These are phyloP conservation scores for Aspergillus tubingensis DNA, from an alignment of 2,329 filamentous ascomycete species.

Conservation along the genomic window DNA sequence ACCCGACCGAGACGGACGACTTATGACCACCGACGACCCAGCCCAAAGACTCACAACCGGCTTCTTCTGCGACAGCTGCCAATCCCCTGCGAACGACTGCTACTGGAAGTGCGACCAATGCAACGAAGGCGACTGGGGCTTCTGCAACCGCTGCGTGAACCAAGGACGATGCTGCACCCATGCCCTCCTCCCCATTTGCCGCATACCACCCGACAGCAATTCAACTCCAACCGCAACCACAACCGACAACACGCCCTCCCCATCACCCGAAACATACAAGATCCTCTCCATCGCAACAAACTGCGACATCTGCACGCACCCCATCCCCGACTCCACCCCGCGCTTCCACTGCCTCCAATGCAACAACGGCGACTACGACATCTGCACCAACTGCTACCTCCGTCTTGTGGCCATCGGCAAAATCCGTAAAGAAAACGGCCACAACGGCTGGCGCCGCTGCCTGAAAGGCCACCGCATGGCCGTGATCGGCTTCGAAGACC, in stretches of 20 bases:
- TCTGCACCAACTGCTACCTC: slow-evolving; percentile 77
- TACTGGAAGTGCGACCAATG: slow-evolving; percentile 88
- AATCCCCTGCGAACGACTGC: slow-evolving; percentile 73
- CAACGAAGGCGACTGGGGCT: slow-evolving; percentile 94
- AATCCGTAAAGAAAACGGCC: slow-evolving; percentile 74
- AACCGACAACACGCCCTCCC: slow-evolving; percentile 16
- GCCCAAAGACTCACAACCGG: slow-evolving; percentile 70
- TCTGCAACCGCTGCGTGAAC: slow-evolving; percentile 85
- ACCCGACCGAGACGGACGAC: slow-evolving; percentile 44
- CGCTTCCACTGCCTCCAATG: slow-evolving; percentile 82
- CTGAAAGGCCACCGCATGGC: slow-evolving; percentile 80
- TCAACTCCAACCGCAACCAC: slow-evolving; percentile 20
- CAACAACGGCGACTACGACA: slow-evolving; percentile 79
- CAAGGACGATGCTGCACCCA: slow-evolving; percentile 80
- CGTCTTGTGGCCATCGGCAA: slow-evolving; percentile 63
- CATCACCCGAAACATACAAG: slow-evolving; percentile 57
- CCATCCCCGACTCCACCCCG: slow-evolving; percentile 68
- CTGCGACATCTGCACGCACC: slow-evolving; percentile 75
- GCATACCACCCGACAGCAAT: slow-evolving; percentile 47
- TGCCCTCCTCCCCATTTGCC: slow-evolving; percentile 72
- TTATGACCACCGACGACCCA: slow-evolving; percentile 67
- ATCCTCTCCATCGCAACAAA: slow-evolving; percentile 71
- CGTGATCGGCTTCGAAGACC: slow-evolving; percentile 72
- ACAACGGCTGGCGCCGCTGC: slow-evolving; percentile 81
- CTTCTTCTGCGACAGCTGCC: slow-evolving; percentile 79